A percentile compares a stretch with the other conserved stretches of the same genome.
Conservation (phyloP, 1,284 basidiomycete species). For the Schizopora paradoxa region DNA sequence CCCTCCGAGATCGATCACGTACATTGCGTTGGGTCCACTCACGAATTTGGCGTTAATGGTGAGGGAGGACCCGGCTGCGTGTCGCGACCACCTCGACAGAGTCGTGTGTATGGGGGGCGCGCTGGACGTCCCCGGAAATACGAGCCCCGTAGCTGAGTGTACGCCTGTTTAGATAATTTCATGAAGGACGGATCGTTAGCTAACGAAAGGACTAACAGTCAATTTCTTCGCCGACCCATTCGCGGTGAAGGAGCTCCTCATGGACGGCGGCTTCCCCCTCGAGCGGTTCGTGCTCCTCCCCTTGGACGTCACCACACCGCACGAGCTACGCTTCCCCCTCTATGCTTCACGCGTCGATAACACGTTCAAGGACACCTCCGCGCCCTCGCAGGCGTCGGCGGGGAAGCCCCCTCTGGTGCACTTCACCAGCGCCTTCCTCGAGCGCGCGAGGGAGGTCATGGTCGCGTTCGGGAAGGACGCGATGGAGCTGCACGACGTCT, state of each 20-base stretch:
- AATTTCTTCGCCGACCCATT: slow-evolving; percentile 94
- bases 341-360: slow-evolving; percentile 54
- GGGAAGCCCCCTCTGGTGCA: slow-evolving; percentile 55
- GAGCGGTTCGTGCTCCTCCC: slow-evolving; percentile 70
- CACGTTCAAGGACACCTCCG: slow-evolving; percentile 41
- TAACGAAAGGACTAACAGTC: slow-evolving; percentile 41
- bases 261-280: slow-evolving; percentile 48
- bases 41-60: slow-evolving; percentile 80
- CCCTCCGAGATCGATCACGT: slow-evolving; percentile 66
- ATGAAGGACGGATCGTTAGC: slow-evolving; percentile 4
- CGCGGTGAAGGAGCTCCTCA: slow-evolving; percentile 66
- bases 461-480: slow-evolving; percentile 71
- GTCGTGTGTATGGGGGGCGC: slow-evolving; percentile 96
- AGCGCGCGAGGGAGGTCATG: slow-evolving; percentile 68
- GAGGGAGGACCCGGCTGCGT: slow-evolving; percentile 48
- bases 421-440: slow-evolving; percentile 78
- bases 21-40: slow-evolving; percentile 83
- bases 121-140: slow-evolving; percentile 90
- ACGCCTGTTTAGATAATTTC: slow-evolving; percentile 17
- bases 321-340: slow-evolving; percentile 69
- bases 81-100: slow-evolving; percentile 60
- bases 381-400: slow-evolving; percentile 36
- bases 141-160: slow-evolving; percentile 79
- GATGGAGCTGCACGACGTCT: slow-evolving; percentile 82
- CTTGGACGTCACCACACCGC: slow-evolving; percentile 76